Evolutionary conservation across 441 rosid species (phyloP).

Genomic region (Hypseocharis bilobata): DNA sequence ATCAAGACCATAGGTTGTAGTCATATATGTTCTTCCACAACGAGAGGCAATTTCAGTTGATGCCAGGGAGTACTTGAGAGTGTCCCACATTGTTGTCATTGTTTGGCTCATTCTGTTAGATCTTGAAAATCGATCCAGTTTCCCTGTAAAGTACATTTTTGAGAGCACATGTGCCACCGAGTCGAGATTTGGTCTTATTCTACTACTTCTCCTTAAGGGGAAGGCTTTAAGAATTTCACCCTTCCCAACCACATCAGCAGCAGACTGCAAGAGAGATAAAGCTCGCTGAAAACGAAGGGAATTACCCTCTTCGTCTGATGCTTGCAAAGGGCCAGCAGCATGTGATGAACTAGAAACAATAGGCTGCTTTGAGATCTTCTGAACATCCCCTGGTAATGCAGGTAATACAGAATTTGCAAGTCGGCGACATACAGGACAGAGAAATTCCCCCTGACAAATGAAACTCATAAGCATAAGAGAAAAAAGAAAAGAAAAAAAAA

Average conservation of each 20-base stretch:
- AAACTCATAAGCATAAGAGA: conserved; percentile 19
- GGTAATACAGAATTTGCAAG: conserved; percentile 83
- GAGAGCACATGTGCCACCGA: conserved; percentile 42
- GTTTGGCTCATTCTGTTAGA: conserved; percentile 43
- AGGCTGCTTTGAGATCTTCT: conserved; percentile 45
- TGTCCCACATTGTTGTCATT: conserved; percentile 79
- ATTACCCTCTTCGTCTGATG: conserved; percentile 26
- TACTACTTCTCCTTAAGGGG: conserved; percentile 38
- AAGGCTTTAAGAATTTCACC: conserved; percentile 38
- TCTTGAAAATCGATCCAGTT: conserved; percentile 35
- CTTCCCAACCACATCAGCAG: conserved; percentile 51
- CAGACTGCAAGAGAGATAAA: conserved; percentile 48
- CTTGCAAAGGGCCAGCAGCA: conserved; percentile 21
- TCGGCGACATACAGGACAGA: conserved; percentile 93
- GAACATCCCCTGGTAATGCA: conserved; percentile 43
- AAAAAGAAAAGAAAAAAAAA: conserved; percentile 12
- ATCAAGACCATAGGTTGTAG: conserved; percentile 41
- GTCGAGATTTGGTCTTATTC: conserved; percentile 41
- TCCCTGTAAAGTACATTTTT: conserved; percentile 46
- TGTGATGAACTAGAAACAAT: conserved; percentile 26
- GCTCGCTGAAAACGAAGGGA: conserved; percentile 51
- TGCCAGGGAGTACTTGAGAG: conserved; percentile 71
- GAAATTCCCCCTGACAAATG: conserved; percentile 78
- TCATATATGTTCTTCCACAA: conserved; percentile 39
- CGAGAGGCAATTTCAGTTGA: conserved; percentile 82